These are phyloP conservation scores for Citrullus mucosospermus DNA, from an alignment of 306 rosid species.

Conservation along the genomic window DNA sequence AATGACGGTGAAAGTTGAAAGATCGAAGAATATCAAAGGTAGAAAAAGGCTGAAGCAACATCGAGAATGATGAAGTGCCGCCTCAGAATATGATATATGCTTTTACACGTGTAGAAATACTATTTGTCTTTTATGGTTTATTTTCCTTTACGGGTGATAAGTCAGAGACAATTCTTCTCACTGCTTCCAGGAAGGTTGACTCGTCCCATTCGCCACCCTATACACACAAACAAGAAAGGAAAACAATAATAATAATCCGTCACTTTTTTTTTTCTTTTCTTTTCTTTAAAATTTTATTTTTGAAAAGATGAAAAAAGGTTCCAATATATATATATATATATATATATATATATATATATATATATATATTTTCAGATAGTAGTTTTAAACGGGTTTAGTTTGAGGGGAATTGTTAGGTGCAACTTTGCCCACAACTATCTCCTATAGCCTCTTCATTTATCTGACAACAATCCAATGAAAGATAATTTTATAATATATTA, in stretches of 20 bases:
- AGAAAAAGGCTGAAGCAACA: not conserved
- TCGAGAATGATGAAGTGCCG: not conserved
- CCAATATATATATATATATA: too few species aligned
- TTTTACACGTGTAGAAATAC: not conserved
- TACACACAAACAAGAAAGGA: not conserved
- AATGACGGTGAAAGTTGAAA: not conserved
- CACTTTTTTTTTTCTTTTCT: too few species aligned
- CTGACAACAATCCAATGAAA: too few species aligned
- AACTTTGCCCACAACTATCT: too few species aligned
- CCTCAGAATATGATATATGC: not conserved
- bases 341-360: too few species aligned
- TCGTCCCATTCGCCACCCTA: conserved; percentile 82
- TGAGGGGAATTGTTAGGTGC: too few species aligned
- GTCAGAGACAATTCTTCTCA: conserved; percentile 58
- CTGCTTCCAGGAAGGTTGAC: conserved; percentile 79
- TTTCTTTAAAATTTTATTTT: too few species aligned
- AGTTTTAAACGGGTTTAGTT: not conserved
- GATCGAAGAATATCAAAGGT: not conserved
- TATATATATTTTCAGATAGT: too few species aligned
- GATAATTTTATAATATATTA: too few species aligned
- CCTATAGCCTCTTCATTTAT: too few species aligned
- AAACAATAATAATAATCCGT: not conserved
- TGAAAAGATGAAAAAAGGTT: too few species aligned
- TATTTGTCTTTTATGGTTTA: not conserved
- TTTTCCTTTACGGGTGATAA: conserved; percentile 6